Base-by-base conservation (phyloP, 2,329 filamentous ascomycete species). In the Ophiobolus disseminans region DNA sequence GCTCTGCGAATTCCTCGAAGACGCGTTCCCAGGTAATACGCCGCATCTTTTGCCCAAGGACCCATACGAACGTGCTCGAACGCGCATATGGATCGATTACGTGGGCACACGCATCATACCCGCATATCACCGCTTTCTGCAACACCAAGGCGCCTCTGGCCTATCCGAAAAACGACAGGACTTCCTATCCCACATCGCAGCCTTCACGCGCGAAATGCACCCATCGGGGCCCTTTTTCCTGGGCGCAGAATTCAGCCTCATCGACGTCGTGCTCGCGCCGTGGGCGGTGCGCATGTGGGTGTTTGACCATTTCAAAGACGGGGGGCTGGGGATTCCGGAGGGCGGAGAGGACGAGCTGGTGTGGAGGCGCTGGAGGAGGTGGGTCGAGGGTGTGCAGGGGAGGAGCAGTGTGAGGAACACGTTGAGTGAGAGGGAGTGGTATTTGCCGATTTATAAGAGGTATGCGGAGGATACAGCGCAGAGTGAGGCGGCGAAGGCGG, bases 1-100 rank as follows among this genome's bases (percentile, higher is more conserved):
- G 37, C 80, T 93, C 28, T 86, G 85, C 72, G 88, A 91, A 68
- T 93, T 89, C 57, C 77, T 93, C 1, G 86, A 93, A 55, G 88
- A 92, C 53, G 84, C 83, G 0, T 91, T 84, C 52, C 75, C 80
- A 0, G 76, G 77, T 3, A 79, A 63, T 70, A 76, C 45, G 44
- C 78, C 77, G 1, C 68, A 72, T 1, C 69, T 92, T 3, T 72
- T 89, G 8, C 86, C 88, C 0, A 63, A 70, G 0, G 83, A 86
- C 45, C 75, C 83, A 0, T 92, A 90, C 62, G 79, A 84, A 44
- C 78, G 82, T 42, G 89, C 89, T 3, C 72, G 84, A 16, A 84
- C 82, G 32, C 76, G 86, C 25, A 82, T 92, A 40, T 92, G 88
- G 88, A 87, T 86, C 32, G 87, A 91, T 57, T 90, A 88, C 58